Conservation (phyloP, 176 grass and related monocot species). For the Coix lacrymajobi region DNA sequence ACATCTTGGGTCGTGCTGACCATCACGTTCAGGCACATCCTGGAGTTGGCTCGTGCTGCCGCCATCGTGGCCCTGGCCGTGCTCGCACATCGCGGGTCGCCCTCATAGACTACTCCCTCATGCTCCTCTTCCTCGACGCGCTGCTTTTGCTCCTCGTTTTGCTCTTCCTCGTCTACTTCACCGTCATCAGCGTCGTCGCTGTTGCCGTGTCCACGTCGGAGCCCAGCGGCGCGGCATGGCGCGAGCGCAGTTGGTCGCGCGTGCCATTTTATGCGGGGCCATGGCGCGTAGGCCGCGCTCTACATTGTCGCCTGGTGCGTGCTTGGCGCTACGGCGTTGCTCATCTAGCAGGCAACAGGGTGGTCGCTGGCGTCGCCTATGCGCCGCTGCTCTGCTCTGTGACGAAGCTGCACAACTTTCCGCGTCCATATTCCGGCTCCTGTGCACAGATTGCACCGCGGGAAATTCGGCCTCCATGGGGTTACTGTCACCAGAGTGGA, state of each 20-base stretch:
- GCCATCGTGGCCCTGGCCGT: background rate
- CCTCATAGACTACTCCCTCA: constrained; percentile 32
- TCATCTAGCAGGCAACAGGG: too few relatives aligned
- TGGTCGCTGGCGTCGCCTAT: constrained; percentile 23
- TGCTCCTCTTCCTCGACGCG: constrained; percentile 36
- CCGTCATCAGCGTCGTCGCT: constrained; percentile 35
- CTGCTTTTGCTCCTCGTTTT: constrained; percentile 31
- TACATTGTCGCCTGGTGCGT: constrained; percentile 21
- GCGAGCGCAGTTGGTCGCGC: constrained; percentile 25
- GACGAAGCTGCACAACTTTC: too few relatives aligned
- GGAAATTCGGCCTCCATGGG: too few relatives aligned
- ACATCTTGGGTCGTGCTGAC: constrained; percentile 20
- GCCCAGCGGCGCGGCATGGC: background rate
- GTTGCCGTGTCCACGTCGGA: constrained; percentile 21
- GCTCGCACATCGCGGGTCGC: background rate
- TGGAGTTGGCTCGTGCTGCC: constrained; percentile 21
- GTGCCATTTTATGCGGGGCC: constrained; percentile 26
- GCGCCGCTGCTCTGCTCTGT: constrained; percentile 7
- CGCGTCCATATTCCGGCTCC: too few relatives aligned
- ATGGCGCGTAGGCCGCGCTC: too few relatives aligned
- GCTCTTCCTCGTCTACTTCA: constrained; percentile 38
- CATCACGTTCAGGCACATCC: constrained; percentile 17
- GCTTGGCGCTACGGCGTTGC: background rate
- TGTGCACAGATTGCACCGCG: too few relatives aligned
- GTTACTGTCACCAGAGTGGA: too few relatives aligned